A percentile compares a stretch with the other conserved stretches of the same genome.
Conservation (phyloP, 2,329 filamentous ascomycete genomes). For the Raffaelea deltoideospora region DNA sequence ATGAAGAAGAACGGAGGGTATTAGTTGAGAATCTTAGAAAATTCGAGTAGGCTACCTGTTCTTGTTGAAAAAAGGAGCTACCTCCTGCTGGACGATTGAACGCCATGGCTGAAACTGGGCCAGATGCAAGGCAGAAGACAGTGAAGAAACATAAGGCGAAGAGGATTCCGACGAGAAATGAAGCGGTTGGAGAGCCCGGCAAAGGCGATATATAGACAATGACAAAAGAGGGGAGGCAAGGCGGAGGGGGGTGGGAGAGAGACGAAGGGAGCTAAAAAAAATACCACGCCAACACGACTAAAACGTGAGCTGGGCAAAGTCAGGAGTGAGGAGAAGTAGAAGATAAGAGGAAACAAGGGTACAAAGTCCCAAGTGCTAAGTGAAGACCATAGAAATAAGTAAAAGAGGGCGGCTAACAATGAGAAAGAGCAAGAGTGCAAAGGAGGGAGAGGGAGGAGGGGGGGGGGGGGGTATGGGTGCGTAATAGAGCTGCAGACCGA, state of each 20-base stretch:
- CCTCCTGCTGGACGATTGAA: slow-evolving; percentile 12
- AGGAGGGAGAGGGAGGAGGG: background rate
- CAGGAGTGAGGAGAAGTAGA: too few relatives aligned
- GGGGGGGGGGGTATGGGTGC: background rate
- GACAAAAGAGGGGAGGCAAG: background rate
- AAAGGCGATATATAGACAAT: background rate
- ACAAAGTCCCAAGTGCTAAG: too few relatives aligned
- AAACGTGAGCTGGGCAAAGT: too few relatives aligned
- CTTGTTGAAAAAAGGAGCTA: slow-evolving; percentile 15
- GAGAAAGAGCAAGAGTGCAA: too few relatives aligned
- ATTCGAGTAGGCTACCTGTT: slow-evolving; percentile 15
- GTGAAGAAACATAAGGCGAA: background rate
- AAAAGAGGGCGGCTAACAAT: background rate
- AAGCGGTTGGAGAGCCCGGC: background rate
- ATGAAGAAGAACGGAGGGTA: background rate
- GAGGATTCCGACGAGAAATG: background rate
- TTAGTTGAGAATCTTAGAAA: background rate
- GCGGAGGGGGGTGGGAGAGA: background rate
- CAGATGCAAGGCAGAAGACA: background rate
- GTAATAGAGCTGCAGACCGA: background rate
- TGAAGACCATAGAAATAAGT: too few relatives aligned
- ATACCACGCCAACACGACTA: too few relatives aligned
- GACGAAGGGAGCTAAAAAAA: background rate
- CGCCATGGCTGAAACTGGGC: slow-evolving; percentile 12
- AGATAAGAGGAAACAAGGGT: too few relatives aligned